Evolutionary conservation across 768 basidiomycete genomes (phyloP).

Genomic region (Amanita exitialis): DNA sequence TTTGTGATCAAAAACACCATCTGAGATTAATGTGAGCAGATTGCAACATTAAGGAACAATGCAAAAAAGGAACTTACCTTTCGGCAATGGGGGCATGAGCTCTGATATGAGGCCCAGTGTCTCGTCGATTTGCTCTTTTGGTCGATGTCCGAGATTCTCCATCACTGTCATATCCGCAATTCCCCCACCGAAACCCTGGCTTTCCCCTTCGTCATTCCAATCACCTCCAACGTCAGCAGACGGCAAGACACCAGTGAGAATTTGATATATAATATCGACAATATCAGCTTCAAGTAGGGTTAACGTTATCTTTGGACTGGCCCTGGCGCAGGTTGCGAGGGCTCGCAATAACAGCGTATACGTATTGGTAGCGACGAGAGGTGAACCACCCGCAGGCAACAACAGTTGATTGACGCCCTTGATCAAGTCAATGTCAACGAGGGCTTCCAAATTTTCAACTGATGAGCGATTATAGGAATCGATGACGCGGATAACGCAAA

Average conservation of each 20-base stretch:
- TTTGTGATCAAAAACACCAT: constrained; percentile 93
- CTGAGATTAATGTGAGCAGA: constrained; percentile 26
- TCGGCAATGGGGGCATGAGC: constrained; percentile 85
- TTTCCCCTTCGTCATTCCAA: constrained; percentile 46
- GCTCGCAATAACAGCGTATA: constrained; percentile 84
- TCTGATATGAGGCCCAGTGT: constrained; percentile 83
- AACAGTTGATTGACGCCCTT: constrained; percentile 79
- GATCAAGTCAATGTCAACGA: constrained; percentile 74
- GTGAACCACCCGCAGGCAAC: constrained; percentile 77
- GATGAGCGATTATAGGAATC: constrained; percentile 86
- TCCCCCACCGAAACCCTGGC: constrained; percentile 80
- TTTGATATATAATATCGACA: constrained; percentile 88
- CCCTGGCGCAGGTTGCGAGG: constrained; percentile 78
- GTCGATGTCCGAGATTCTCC: constrained; percentile 92
- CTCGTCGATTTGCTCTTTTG: constrained; percentile 97
- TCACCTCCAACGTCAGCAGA: constrained; percentile 41
- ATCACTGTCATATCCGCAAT: constrained; percentile 95
- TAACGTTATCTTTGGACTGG: constrained; percentile 81
- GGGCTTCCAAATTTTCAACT: constrained; percentile 75
- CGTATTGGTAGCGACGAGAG: constrained; percentile 76
- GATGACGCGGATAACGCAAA: constrained; percentile 89
- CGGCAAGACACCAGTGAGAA: constrained; percentile 89
- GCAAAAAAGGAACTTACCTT: constrained; percentile 46
- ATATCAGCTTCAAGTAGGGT: constrained; percentile 87
- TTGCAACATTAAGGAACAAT: not conserved